Conservation (phyloP, 768 basidiomycete genomes). For the Pulveroboletus sp. region DNA sequence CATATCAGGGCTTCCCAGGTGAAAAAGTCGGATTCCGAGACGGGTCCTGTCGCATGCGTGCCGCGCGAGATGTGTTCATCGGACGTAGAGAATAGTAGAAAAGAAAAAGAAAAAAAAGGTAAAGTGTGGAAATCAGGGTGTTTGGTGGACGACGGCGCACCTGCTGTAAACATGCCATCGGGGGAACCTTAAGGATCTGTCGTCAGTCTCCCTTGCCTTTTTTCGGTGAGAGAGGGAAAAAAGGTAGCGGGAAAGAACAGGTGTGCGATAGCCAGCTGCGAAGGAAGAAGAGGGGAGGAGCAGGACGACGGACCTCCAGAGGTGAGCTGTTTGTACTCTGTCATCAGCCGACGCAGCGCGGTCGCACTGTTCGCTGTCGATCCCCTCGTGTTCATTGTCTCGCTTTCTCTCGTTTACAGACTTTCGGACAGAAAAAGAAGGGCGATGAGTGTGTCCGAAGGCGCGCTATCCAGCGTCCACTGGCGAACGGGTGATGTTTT, state of each 20-base stretch:
- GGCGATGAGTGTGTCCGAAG: too few species aligned
- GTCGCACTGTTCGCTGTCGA: conserved; percentile 49
- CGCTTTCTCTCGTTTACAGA: background rate
- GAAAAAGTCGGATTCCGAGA: conserved; percentile 91
- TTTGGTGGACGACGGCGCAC: conserved; percentile 29
- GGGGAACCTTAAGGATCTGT: conserved; percentile 49
- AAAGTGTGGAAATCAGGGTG: too few species aligned
- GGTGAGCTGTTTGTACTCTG: conserved; percentile 84
- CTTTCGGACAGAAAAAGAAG: background rate
- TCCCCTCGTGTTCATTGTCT: conserved; percentile 42
- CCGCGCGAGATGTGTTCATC: too few species aligned
- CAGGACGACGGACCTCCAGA: conserved; percentile 53
- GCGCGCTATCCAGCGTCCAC: too few species aligned
- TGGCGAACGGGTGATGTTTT: too few species aligned
- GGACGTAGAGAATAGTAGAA: too few species aligned
- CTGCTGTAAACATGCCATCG: conserved; percentile 96
- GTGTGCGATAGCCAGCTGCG: too few species aligned
- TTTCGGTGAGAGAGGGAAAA: too few species aligned
- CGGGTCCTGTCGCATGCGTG: conserved; percentile 51
- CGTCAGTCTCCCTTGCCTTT: too few species aligned
- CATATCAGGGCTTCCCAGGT: conserved; percentile 94
- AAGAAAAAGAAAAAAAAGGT: too few species aligned
- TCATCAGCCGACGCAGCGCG: conserved; percentile 84
- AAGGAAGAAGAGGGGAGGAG: background rate
- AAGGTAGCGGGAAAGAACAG: too few species aligned